Percentiles rank a stretch among this genome's conserved stretches.
Evolutionary conservation across 192 early-diverging fungal genomes (phyloP).

Genomic region (Rhizoclosmatium globosum): DNA sequence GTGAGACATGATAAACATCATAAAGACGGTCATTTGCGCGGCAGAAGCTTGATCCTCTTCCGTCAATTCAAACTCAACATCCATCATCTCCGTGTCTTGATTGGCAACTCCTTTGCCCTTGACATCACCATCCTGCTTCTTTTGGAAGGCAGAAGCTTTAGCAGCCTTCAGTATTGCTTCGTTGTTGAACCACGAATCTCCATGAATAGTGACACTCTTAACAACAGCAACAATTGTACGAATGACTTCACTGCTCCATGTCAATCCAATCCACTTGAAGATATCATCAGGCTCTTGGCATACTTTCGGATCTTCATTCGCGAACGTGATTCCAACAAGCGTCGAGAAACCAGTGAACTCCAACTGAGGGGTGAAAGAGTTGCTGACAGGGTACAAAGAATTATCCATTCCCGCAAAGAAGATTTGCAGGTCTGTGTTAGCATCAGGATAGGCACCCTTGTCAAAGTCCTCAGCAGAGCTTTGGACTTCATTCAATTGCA

Average conservation of each 20-base stretch:
- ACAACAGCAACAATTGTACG: constrained; percentile 64
- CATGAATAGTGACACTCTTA: constrained; percentile 45
- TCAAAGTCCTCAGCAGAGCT: constrained; percentile 15
- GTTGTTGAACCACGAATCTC: constrained; percentile 35
- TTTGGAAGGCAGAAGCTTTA: not conserved
- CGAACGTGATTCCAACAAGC: constrained; percentile 71
- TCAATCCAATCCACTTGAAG: constrained; percentile 72
- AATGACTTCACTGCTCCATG: constrained; percentile 77
- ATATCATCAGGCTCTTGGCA: constrained; percentile 60
- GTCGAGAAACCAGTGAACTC: constrained; percentile 77
- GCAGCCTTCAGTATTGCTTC: constrained; percentile 18
- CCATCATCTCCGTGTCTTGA: constrained; percentile 27
- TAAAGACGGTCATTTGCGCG: constrained; percentile 39
- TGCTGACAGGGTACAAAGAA: not conserved
- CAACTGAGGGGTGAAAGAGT: constrained; percentile 53
- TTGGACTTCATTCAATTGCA: constrained; percentile 42
- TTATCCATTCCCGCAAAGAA: constrained; percentile 43
- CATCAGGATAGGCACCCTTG: constrained; percentile 16
- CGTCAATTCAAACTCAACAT: not conserved
- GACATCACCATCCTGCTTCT: not conserved
- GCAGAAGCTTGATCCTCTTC: not conserved
- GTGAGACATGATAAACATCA: constrained; percentile 57
- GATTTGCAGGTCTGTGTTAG: constrained; percentile 30
- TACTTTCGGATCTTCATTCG: constrained; percentile 45
- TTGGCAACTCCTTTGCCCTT: constrained; percentile 31